Percentiles rank a stretch among this genome's conserved stretches.
These are phyloP conservation scores for Suillus bovinus DNA, from an alignment of 768 basidiomycete genomes.

Conservation along the genomic window DNA sequence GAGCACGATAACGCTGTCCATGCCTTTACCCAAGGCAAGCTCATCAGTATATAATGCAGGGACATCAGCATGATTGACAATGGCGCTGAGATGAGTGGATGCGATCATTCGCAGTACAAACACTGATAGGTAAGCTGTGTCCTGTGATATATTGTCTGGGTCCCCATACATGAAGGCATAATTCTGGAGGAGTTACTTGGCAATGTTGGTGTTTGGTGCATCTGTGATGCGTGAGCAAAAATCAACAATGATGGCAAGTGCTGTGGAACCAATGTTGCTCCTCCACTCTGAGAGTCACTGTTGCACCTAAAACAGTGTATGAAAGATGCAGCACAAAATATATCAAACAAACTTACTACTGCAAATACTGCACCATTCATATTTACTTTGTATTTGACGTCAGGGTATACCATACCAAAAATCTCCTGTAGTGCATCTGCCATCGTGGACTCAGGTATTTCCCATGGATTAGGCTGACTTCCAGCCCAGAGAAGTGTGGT, in stretches of 20 bases:
- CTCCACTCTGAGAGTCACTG: constrained; percentile 9
- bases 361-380: neutral
- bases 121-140: neutral
- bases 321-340: neutral
- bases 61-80: too few relatives aligned
- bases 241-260: constrained; percentile 7
- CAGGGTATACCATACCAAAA: constrained; percentile 2
- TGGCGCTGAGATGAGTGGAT: too few relatives aligned
- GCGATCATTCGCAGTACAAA: too few relatives aligned
- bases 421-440: too few relatives aligned
- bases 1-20: neutral
- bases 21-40: neutral
- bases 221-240: constrained; percentile 4
- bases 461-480: too few relatives aligned
- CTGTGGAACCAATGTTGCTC: constrained; percentile 6
- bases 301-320: neutral
- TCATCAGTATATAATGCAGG: neutral
- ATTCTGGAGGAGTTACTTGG: neutral
- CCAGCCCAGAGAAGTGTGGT: constrained; percentile 1
- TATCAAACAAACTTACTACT: constrained; percentile 1
- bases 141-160: neutral
- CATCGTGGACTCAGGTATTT: too few relatives aligned
- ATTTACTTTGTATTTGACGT: neutral
- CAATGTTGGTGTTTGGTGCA: neutral
- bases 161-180: constrained; percentile 10